Conservation (phyloP, 495 filamentous ascomycete genomes). For the Sordaria brevicollis region DNA sequence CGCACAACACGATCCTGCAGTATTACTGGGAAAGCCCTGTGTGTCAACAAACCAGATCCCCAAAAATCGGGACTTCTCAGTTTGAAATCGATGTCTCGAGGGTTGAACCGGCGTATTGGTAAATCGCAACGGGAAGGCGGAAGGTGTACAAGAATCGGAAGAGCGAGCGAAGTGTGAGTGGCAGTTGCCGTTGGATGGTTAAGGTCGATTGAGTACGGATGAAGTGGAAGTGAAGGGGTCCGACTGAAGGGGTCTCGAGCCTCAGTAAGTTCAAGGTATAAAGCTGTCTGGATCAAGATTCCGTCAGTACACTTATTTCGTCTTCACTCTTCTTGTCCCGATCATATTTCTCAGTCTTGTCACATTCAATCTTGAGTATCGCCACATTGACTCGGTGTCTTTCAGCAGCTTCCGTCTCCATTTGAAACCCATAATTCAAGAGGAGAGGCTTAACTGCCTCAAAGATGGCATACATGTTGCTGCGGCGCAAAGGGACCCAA, state of each 20-base stretch:
- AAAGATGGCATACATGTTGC: not conserved
- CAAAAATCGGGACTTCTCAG: not conserved
- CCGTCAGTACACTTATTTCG: not conserved
- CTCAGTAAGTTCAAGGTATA: not conserved
- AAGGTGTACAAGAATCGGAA: not conserved
- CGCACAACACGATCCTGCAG: slow-evolving; percentile 11
- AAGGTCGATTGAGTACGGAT: not conserved
- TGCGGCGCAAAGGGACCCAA: not conserved
- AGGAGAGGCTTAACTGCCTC: not conserved
- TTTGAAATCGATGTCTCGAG: not conserved
- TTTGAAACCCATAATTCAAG: not conserved
- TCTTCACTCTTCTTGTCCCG: not conserved
- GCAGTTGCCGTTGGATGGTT: not conserved
- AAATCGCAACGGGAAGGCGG: not conserved
- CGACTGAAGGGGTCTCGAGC: not conserved
- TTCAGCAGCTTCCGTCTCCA: not conserved
- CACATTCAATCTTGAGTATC: not conserved
- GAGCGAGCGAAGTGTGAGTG: not conserved
- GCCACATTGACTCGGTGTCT: not conserved
- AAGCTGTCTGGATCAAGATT: not conserved
- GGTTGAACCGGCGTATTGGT: not conserved
- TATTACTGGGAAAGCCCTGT: not conserved
- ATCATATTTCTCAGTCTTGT: not conserved
- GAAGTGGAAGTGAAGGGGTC: not conserved
- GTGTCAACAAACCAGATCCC: not conserved